These are phyloP conservation scores for Sabuloglossum arenarium DNA, from an alignment of 495 filamentous ascomycete genomes.

Conservation along the genomic window DNA sequence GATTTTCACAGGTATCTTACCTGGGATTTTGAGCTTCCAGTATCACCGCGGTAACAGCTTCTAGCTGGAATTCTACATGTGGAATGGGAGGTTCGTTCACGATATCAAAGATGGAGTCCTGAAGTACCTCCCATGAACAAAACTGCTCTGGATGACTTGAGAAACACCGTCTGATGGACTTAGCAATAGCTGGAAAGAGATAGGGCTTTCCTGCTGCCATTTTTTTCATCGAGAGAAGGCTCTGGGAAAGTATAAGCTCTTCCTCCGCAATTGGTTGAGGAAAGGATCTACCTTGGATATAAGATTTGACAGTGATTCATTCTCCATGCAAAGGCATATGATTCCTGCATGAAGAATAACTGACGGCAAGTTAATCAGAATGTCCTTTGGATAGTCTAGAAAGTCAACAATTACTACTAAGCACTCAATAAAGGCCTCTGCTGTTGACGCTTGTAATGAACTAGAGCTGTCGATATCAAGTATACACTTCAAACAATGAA, in stretches of 20 bases:
- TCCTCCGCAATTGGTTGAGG: not conserved
- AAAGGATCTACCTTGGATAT: not conserved
- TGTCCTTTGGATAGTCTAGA: constrained; percentile 17
- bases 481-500: not conserved
- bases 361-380: constrained; percentile 10
- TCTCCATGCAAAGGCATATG: not conserved
- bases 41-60: constrained; percentile 12
- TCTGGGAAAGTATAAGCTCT: not conserved
- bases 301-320: not conserved
- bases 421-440: not conserved
- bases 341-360: constrained; percentile 12
- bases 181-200: constrained; percentile 11
- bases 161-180: constrained; percentile 12
- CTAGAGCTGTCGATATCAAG: not conserved
- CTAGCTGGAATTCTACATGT: constrained; percentile 13
- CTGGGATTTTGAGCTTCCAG: constrained; percentile 7
- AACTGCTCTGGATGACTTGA: constrained; percentile 4
- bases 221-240: constrained; percentile 7
- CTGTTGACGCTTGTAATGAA: not conserved
- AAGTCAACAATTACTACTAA: constrained; percentile 8
- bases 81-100: constrained; percentile 14
- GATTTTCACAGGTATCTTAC: not conserved
- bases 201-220: constrained; percentile 13
- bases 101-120: constrained; percentile 13
- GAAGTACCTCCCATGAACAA: constrained; percentile 7